Conservation (phyloP, 2,329 filamentous ascomycete species). For the Cladophialophora carrionii region DNA sequence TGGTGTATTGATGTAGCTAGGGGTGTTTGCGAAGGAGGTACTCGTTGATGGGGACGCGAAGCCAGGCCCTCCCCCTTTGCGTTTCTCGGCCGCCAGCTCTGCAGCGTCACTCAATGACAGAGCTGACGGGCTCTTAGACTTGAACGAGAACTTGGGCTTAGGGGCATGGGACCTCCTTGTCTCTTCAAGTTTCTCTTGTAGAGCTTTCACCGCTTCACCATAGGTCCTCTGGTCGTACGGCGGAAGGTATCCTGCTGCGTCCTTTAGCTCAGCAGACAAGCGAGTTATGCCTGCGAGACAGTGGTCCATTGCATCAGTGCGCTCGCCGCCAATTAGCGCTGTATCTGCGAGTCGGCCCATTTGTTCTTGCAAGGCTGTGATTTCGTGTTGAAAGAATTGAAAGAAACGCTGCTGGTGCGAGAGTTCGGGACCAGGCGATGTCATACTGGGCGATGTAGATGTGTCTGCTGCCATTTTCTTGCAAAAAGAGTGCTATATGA, state of each 20-base stretch:
- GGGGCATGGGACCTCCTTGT: constrained; percentile 70
- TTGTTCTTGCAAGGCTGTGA: constrained; percentile 73
- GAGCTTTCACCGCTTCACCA: constrained; percentile 75
- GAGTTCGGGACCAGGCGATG: constrained; percentile 18
- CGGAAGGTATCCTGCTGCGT: constrained; percentile 79
- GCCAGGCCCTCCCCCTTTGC: constrained; percentile 47
- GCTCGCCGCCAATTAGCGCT: constrained; percentile 69
- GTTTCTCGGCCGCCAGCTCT: constrained; percentile 56
- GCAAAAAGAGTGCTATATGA: background rate
- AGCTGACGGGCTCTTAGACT: constrained; percentile 60
- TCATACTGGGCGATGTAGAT: constrained; percentile 14
- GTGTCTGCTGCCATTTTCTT: background rate
- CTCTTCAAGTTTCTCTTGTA: constrained; percentile 77
- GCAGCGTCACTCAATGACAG: constrained; percentile 62
- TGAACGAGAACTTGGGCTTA: constrained; percentile 84
- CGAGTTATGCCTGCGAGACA: constrained; percentile 77
- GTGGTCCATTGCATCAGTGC: constrained; percentile 77
- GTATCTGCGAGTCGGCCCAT: constrained; percentile 70
- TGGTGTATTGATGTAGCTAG: constrained; percentile 28
- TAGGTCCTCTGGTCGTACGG: constrained; percentile 90
- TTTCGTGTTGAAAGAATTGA: constrained; percentile 76
- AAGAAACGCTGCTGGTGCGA: constrained; percentile 78
- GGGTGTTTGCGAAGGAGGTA: constrained; percentile 41
- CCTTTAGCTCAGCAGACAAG: constrained; percentile 81
- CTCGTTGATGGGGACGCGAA: constrained; percentile 49